Base-by-base conservation (phyloP, 2,329 filamentous ascomycete species). In the Paradendryphiella salina region DNA sequence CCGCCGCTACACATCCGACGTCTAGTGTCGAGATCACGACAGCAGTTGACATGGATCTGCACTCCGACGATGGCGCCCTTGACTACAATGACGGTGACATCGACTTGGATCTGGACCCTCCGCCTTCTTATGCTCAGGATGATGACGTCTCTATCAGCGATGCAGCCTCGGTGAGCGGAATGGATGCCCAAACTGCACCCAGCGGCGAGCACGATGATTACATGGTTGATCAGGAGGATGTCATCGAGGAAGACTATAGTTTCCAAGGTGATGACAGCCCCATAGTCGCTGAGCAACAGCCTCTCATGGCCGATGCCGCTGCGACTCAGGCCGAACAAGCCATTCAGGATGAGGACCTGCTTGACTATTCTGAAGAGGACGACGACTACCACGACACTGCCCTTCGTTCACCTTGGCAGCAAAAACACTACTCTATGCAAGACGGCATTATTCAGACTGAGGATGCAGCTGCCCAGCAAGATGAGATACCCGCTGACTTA, bases 131-230 rank as follows among this genome's bases (percentile, higher is more conserved):
- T 7, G 13, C 37, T 4, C 49, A 61, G 23, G 67, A 71, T 20
- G 77, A 85, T 54, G 77, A 85, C 52, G 80, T 78, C 50, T 82
- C 84, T 45, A 75, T 83, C 40, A 79, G 83, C 59, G 84, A 86
- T 58, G 74, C 65, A 11, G 62, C 47, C 11, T 63, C 66, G 35
- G 70, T 68, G 18, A 50, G 41, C n/a, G 68, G 51, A 13, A 29
- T 56, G 14, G 61, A 65, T 23, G 33, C 52, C 10, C 56, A 64
- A 17, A 50, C 58, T 13, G 52, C 41, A 4, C 18, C 52, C 9
- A 49, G 50, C 29, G 39, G 28, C 13, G 62, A 68, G 28, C 60
- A 66, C 41, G 72, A 74, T 49, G 71, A 74, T 38, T 65, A 69
- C 45, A 74, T 74, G 72, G 60, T 62, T 28, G 73, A 75, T 50